Conservation (phyloP, 768 basidiomycete genomes). For the Phlebiopsis flavidoalba region DNA sequence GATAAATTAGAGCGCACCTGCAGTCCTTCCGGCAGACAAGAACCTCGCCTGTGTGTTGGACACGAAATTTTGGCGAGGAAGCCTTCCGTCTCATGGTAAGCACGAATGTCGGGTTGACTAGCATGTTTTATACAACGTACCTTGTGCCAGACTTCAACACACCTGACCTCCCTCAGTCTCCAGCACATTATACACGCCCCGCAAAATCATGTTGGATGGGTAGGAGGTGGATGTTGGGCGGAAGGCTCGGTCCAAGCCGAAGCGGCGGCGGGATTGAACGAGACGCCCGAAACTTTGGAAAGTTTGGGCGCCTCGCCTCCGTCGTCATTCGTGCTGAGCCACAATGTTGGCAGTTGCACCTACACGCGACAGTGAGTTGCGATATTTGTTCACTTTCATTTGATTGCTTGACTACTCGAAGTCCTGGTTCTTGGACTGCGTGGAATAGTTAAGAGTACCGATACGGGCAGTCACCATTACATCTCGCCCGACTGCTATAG, state of each 20-base stretch:
- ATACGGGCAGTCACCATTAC: no score
- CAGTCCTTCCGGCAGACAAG: conserved; percentile 8
- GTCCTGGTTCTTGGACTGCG: no score
- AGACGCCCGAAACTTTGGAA: background rate
- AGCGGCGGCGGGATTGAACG: background rate
- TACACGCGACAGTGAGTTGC: no score
- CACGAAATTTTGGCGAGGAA: conserved; percentile 6
- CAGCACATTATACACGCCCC: conserved; percentile 2
- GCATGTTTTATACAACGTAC: background rate
- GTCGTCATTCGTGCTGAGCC: background rate
- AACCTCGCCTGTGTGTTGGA: conserved; percentile 4
- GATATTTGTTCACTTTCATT: no score
- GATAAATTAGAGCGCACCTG: conserved; percentile 5
- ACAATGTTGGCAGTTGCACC: no score
- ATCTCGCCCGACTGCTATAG: no score
- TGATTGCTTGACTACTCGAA: no score
- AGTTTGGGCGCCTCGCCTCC: background rate
- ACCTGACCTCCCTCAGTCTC: background rate
- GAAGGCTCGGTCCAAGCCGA: background rate
- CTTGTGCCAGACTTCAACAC: background rate
- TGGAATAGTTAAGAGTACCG: no score
- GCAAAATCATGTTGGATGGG: background rate
- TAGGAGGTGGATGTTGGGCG: background rate
- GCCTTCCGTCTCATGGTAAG: background rate
- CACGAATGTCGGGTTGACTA: background rate